These are phyloP conservation scores for Aureobasidium sp. DNA, from an alignment of 2,329 filamentous ascomycete species.

Conservation along the genomic window DNA sequence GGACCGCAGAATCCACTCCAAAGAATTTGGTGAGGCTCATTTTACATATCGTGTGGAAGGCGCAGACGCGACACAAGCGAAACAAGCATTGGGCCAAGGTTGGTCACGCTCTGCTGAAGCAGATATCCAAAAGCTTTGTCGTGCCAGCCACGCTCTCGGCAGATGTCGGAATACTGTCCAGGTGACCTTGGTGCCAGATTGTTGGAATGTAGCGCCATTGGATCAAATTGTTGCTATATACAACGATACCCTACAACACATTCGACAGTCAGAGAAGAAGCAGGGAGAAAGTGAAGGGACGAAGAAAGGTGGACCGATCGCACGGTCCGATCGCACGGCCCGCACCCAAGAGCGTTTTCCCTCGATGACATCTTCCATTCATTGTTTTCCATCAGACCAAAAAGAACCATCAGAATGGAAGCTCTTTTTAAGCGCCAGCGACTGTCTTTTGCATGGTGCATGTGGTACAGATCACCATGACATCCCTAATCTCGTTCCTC, in stretches of 20 bases:
- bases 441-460: not conserved
- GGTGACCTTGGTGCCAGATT: not conserved
- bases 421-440: not conserved
- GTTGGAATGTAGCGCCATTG: not conserved
- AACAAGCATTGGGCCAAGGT: not conserved
- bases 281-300: not conserved
- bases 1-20: not conserved
- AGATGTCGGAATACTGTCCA: not conserved
- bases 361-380: constrained; percentile 15
- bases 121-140: not conserved
- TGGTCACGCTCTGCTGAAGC: not conserved
- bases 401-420: not conserved
- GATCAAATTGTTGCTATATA: not conserved
- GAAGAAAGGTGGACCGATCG: not conserved
- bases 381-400: not conserved
- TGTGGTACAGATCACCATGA: constrained; percentile 10
- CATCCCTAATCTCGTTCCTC: not conserved
- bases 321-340: constrained; percentile 9
- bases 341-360: not conserved
- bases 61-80: not conserved
- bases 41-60: too few relatives aligned
- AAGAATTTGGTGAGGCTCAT: too few relatives aligned
- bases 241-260: not conserved
- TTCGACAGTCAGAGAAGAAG: not conserved
- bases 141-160: not conserved